These are phyloP conservation scores for Polyplosphaeria fusca DNA, from an alignment of 495 filamentous ascomycete species.

Conservation along the genomic window DNA sequence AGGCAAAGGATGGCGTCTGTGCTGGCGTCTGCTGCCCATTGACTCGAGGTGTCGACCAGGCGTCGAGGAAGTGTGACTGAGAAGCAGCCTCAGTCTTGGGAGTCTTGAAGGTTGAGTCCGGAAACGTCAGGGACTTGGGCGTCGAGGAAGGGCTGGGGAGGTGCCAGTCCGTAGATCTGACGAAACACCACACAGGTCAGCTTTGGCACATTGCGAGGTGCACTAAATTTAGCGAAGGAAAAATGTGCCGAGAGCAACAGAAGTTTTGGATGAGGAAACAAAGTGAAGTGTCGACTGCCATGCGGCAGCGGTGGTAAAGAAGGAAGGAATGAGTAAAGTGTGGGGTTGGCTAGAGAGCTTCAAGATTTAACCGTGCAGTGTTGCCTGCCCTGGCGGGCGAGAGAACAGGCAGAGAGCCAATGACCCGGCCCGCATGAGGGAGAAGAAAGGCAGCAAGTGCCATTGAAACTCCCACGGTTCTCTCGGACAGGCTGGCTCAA, in stretches of 20 bases:
- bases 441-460: not conserved
- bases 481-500: not conserved
- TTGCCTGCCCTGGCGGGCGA: slow-evolving; percentile 28
- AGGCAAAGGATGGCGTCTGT: slow-evolving; percentile 34
- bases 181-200: slow-evolving; percentile 24
- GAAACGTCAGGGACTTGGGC: slow-evolving; percentile 36
- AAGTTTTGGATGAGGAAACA: too few relatives aligned
- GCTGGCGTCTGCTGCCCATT: slow-evolving; percentile 37
- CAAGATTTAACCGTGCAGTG: slow-evolving; percentile 19
- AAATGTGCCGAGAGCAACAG: too few relatives aligned
- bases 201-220: slow-evolving; percentile 21
- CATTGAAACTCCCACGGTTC: slow-evolving; percentile 1
- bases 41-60: slow-evolving; percentile 42
- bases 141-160: slow-evolving; percentile 43
- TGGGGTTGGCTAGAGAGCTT: slow-evolving; percentile 6
- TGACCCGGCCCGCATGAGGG: not conserved
- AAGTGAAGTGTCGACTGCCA: too few relatives aligned
- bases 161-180: slow-evolving; percentile 40
- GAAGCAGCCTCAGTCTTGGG: slow-evolving; percentile 35
- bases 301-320: too few relatives aligned
- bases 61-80: slow-evolving; percentile 43
- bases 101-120: slow-evolving; percentile 34
- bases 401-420: not conserved
- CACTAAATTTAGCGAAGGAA: not conserved
- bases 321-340: not conserved